Percentiles rank a stretch among this genome's conserved stretches.
Conservation (phyloP, 1,139 yeast genomes). For the Diutina neorugosa region DNA sequence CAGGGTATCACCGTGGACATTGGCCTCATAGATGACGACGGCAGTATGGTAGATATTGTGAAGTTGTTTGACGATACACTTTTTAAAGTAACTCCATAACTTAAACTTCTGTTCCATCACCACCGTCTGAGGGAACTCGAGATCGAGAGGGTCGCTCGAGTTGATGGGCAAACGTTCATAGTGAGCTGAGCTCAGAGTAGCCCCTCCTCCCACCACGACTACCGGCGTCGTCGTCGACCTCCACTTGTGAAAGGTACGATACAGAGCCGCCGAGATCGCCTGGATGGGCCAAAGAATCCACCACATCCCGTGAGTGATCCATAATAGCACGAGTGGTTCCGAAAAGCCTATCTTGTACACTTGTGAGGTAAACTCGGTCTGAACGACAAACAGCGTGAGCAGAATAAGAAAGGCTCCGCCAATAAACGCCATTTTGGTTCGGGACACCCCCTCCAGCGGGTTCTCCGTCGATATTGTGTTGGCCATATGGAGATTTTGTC, state of each 20-base stretch:
- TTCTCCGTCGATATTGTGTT: background rate
- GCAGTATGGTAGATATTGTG: slow-evolving; percentile 41
- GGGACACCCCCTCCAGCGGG: slow-evolving; percentile 9
- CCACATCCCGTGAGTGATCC: slow-evolving; percentile 76
- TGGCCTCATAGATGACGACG: slow-evolving; percentile 32
- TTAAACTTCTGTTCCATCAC: slow-evolving; percentile 9
- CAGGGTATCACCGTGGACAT: slow-evolving; percentile 23
- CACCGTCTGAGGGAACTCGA: slow-evolving; percentile 2
- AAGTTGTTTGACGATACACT: slow-evolving; percentile 33
- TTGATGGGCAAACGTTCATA: slow-evolving; percentile 8
- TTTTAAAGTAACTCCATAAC: slow-evolving; percentile 23
- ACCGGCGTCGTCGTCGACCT: slow-evolving; percentile 4
- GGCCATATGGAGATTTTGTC: background rate
- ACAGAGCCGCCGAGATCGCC: slow-evolving; percentile 33
- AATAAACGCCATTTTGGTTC: slow-evolving; percentile 38
- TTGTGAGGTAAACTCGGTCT: slow-evolving; percentile 72
- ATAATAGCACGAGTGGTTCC: slow-evolving; percentile 59
- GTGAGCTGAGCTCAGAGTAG: slow-evolving; percentile 5
- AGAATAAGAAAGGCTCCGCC: slow-evolving; percentile 38
- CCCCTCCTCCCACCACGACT: background rate
- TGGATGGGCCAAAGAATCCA: slow-evolving; percentile 65
- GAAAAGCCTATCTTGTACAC: slow-evolving; percentile 47
- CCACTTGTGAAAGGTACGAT: slow-evolving; percentile 26
- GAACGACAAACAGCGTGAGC: slow-evolving; percentile 46
- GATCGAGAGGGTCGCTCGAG: slow-evolving; percentile 4